Percentiles rank a stretch among this genome's conserved stretches.
These are phyloP conservation scores for Iris pallida DNA, from an alignment of 116 monocot genomes.

Conservation along the genomic window DNA sequence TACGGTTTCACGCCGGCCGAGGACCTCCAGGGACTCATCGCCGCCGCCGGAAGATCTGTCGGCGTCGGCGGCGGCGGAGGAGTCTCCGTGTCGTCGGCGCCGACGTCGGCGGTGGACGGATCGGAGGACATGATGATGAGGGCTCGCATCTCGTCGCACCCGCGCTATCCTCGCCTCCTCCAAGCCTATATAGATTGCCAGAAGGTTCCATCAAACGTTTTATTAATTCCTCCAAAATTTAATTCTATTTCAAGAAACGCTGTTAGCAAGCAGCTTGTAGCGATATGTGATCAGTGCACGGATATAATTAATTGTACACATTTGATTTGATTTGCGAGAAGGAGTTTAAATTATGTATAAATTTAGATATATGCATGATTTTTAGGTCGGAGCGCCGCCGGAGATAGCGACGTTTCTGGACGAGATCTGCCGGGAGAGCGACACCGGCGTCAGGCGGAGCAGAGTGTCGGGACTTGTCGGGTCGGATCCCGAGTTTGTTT, in stretches of 20 bases:
- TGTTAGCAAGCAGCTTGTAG: no score
- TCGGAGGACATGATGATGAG: constrained; percentile 24
- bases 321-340: no score
- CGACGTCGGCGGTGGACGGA: neutral
- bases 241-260: neutral
- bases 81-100: no score
- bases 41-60: neutral
- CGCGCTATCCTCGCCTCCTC: constrained; percentile 47
- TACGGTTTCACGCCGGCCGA: neutral
- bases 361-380: neutral
- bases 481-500: constrained; percentile 65
- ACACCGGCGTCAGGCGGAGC: constrained; percentile 1
- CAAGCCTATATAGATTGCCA: constrained; percentile 65
- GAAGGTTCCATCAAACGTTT: constrained; percentile 22
- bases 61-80: constrained; percentile 1
- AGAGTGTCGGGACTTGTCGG: constrained; percentile 12
- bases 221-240: neutral
- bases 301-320: no score
- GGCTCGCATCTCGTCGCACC: constrained; percentile 57
- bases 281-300: no score
- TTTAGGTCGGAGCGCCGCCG: constrained; percentile 54
- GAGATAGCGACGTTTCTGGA: constrained; percentile 44
- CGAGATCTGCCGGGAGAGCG: constrained; percentile 37
- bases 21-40: constrained; percentile 10
- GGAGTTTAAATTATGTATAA: no score